These are phyloP conservation scores for Rhynchosporium secalis DNA, from an alignment of 2,329 filamentous ascomycete species.

Conservation along the genomic window DNA sequence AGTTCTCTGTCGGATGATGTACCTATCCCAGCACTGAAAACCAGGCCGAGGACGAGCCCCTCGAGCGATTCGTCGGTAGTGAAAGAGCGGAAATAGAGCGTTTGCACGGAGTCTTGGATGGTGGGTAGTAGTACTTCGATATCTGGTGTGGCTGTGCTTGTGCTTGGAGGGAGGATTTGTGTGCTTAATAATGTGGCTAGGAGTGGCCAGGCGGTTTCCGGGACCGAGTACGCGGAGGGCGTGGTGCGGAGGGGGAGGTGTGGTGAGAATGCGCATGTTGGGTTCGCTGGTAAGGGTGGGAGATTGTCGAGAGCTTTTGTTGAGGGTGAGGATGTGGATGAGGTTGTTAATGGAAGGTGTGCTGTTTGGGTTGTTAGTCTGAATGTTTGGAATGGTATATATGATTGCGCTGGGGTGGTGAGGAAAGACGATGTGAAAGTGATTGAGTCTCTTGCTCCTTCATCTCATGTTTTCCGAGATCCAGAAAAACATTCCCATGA, in stretches of 20 bases:
- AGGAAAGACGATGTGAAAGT: not conserved
- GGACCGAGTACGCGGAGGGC: conserved; percentile 11
- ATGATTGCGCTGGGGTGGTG: too few relatives aligned
- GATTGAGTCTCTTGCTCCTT: too few relatives aligned
- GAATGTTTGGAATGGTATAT: not conserved
- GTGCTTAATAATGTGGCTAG: conserved; percentile 7
- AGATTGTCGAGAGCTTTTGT: not conserved
- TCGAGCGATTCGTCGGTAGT: conserved; percentile 18
- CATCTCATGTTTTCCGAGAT: too few relatives aligned
- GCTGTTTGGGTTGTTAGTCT: conserved; percentile 11
- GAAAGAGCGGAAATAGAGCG: conserved; percentile 19
- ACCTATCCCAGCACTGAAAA: conserved; percentile 18
- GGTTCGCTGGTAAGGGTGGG: not conserved
- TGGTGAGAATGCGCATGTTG: conserved; percentile 16
- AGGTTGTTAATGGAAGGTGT: conserved; percentile 5
- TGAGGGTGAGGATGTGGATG: not conserved
- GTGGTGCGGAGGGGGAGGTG: conserved; percentile 14
- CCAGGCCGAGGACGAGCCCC: conserved; percentile 23
- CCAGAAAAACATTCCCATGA: too few relatives aligned
- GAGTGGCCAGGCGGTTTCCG: conserved; percentile 10
- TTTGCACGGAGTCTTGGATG: conserved; percentile 22
- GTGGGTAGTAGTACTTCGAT: conserved; percentile 20
- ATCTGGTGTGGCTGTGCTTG: not conserved
- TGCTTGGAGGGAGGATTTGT: conserved; percentile 7
- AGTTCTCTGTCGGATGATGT: conserved; percentile 11